Evolutionary conservation across 23 red algal genomes (phyloP), one percentile per base, ranked within the genome.

Genomic region (Agarophyton chilense): DNA sequence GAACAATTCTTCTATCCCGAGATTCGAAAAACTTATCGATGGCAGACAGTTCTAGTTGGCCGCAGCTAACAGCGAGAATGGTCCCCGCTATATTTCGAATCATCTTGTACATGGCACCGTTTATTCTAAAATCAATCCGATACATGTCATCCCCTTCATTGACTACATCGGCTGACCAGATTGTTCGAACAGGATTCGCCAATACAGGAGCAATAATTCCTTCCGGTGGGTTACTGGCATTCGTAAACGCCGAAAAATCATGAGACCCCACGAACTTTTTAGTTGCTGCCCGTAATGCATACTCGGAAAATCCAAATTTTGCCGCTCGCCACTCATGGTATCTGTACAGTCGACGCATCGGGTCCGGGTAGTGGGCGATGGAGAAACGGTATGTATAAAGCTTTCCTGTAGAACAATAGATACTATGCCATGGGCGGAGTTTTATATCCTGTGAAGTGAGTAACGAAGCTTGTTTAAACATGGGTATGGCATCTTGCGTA

Each of bases 191-290:
- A 32, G 93, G 84, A 62, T 93, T 94, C 51, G 72, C 65, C 13
- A 24, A 35, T 38, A 78, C 81, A 22, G 82, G 79, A 52, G 71
- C 29, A 31, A 50, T 73, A 41, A 81, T 78, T 14, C 92, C 92
- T n/a, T 80, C 32, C 18, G 79, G 90, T 68, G 52, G 41, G 43
- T 53, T 56, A 41, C 67, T 55, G 34, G 87, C 40, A 33, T 94
- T 91, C 36, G 93, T 84, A 86, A 99, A 99, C 10, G 93, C 86
- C n/a, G 87, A 73, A 94, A 96, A 99, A 56, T 99, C 97, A 81
- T 99, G 97, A n/a, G 88, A 90, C 18, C 97, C 97, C 6, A 94
- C 45, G 50, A 96, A 96, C 60, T 65, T 75, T 14, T n/a, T 56
- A 16, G 90, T 43, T 42, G 86, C 77, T 29, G 66, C 85, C 2